These are phyloP conservation scores for Yamadazyma oceani DNA, from an alignment of 1,139 yeast species.

Conservation along the genomic window DNA sequence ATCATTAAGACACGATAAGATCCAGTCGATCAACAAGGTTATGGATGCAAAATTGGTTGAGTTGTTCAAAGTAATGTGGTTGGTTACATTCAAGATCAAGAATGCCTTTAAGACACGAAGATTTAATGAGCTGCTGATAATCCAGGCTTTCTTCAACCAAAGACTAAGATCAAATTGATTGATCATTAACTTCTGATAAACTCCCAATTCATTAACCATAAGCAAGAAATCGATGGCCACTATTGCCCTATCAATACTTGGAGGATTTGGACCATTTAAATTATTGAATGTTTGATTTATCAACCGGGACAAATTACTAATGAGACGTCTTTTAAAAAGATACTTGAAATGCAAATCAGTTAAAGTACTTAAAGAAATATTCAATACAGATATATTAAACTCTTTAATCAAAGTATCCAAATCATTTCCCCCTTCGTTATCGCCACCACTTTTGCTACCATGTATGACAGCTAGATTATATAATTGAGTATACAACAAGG, in stretches of 20 bases:
- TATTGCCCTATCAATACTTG: constrained; percentile 8
- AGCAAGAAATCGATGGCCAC: constrained; percentile 32
- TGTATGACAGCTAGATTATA: background rate
- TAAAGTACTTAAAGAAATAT: constrained; percentile 3
- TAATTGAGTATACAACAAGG: background rate
- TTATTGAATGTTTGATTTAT: constrained; percentile 6
- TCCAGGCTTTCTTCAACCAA: constrained; percentile 36
- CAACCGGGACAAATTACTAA: constrained; percentile 1
- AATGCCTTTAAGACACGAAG: constrained; percentile 32
- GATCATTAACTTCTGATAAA: constrained; percentile 31
- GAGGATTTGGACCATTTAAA: constrained; percentile 4
- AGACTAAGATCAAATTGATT: constrained; percentile 32
- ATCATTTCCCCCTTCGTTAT: background rate
- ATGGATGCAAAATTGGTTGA: constrained; percentile 29
- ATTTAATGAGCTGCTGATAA: constrained; percentile 19
- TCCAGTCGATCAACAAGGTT: constrained; percentile 31
- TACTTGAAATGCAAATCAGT: constrained; percentile 6
- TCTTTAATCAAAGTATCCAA: constrained; percentile 4
- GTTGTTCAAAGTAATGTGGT: constrained; percentile 28
- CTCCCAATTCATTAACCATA: constrained; percentile 38
- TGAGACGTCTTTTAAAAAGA: background rate
- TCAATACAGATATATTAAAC: constrained; percentile 7
- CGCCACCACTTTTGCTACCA: too few species aligned
- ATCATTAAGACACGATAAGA: constrained; percentile 21
- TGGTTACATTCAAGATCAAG: constrained; percentile 30